Conservation (phyloP, 1,139 yeast species). For the Kluyveromyces sp. region DNA sequence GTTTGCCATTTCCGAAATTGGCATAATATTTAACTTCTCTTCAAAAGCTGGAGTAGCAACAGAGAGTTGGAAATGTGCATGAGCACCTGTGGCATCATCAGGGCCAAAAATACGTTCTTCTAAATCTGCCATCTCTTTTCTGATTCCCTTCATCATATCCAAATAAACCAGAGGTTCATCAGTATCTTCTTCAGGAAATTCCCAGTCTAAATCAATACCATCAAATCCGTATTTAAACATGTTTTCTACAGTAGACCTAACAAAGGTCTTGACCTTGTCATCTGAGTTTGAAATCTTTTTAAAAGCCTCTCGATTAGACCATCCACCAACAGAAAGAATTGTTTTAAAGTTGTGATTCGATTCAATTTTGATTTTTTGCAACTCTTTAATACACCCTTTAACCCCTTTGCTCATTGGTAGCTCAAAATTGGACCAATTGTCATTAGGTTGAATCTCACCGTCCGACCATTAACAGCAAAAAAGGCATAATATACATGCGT, state of each 20-base stretch:
- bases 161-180: slow-evolving; percentile 43
- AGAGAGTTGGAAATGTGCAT: slow-evolving; percentile 43
- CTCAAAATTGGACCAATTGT: slow-evolving; percentile 61
- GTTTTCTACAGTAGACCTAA: slow-evolving; percentile 40
- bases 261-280: slow-evolving; percentile 40
- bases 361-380: slow-evolving; percentile 41
- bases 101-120: slow-evolving; percentile 27
- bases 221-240: slow-evolving; percentile 61
- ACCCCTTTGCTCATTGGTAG: slow-evolving; percentile 19
- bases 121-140: slow-evolving; percentile 35
- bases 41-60: slow-evolving; percentile 71
- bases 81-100: slow-evolving; percentile 12
- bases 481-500: slow-evolving; percentile 79
- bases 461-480: slow-evolving; percentile 44
- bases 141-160: slow-evolving; percentile 38
- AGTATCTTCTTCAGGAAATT: slow-evolving; percentile 50
- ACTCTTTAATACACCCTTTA: slow-evolving; percentile 50
- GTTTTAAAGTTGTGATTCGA: slow-evolving; percentile 46
- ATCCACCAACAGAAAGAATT: slow-evolving; percentile 81
- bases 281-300: slow-evolving; percentile 37
- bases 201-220: slow-evolving; percentile 95
- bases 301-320: slow-evolving; percentile 58
- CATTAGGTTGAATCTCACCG: slow-evolving; percentile 48
- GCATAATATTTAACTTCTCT: slow-evolving; percentile 37
- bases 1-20: slow-evolving; percentile 46